Evolutionary conservation across 1,139 yeast genomes (phyloP).

Genomic region (Pichia sp.): DNA sequence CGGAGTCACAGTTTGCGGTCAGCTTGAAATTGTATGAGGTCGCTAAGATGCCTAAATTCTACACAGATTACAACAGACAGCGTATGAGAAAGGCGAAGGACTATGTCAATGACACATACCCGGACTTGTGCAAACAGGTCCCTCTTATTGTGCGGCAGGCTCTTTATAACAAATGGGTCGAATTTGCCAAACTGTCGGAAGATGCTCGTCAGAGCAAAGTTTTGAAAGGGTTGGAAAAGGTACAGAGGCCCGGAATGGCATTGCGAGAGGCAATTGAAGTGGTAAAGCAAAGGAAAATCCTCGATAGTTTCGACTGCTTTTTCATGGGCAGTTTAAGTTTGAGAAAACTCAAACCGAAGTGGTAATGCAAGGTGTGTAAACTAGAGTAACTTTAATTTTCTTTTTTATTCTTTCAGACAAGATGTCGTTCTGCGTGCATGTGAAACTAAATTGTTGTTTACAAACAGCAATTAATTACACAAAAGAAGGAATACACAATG

Average conservation of each 20-base stretch:
- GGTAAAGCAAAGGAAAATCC: neutral
- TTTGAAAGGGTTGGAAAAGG: neutral
- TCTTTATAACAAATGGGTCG: slow-evolving; percentile 5
- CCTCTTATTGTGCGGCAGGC: neutral
- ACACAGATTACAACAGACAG: slow-evolving; percentile 23
- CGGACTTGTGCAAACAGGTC: slow-evolving; percentile 2
- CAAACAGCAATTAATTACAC: neutral
- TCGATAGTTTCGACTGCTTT: slow-evolving; percentile 4
- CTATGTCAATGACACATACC: neutral
- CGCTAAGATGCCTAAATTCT: slow-evolving; percentile 12
- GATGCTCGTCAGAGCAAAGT: neutral
- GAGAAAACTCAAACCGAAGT: neutral
- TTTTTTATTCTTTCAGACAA: neutral
- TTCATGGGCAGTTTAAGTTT: neutral
- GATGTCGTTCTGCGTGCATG: neutral
- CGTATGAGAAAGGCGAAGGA: neutral
- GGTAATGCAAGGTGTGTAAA: neutral
- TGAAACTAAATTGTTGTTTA: neutral
- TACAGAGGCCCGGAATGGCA: neutral
- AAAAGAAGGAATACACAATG: neutral
- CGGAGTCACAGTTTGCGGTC: slow-evolving; percentile 7
- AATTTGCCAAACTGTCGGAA: neutral
- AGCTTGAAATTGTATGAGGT: slow-evolving; percentile 1
- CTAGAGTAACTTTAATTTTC: neutral
- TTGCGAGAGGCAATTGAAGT: neutral